These are phyloP conservation scores for Steccherinum ochraceum DNA, from an alignment of 768 basidiomycete genomes.

Conservation along the genomic window DNA sequence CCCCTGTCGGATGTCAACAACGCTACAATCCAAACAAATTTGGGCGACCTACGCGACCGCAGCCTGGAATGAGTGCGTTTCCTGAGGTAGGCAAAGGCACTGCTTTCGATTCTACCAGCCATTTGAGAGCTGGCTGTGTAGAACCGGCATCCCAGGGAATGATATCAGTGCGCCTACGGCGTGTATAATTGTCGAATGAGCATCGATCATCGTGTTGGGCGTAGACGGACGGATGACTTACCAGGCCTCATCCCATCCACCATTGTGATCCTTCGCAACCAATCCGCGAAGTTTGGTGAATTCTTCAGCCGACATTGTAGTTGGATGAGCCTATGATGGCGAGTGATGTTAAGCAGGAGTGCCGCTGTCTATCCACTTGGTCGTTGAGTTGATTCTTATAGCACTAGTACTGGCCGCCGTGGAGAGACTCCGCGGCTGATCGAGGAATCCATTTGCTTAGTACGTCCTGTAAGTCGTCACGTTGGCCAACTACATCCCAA, in stretches of 20 bases:
- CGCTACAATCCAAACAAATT: background rate
- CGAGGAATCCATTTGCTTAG: too few relatives aligned
- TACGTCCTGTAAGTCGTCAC: too few relatives aligned
- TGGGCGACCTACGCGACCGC: constrained; percentile 38
- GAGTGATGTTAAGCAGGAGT: too few relatives aligned
- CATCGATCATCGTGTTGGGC: background rate
- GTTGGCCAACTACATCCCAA: too few relatives aligned
- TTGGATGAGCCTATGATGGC: too few relatives aligned
- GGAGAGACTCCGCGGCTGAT: too few relatives aligned
- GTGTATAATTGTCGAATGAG: background rate
- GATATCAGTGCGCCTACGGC: constrained; percentile 35
- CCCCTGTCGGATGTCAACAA: constrained; percentile 36
- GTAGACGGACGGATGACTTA: constrained; percentile 1
- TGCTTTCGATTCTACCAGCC: constrained; percentile 40
- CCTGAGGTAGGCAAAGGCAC: constrained; percentile 37
- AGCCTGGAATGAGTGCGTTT: constrained; percentile 49
- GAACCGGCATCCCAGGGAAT: constrained; percentile 63
- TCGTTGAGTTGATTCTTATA: too few relatives aligned
- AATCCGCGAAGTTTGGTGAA: too few relatives aligned
- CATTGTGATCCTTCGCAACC: constrained; percentile 2
- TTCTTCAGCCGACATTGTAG: too few relatives aligned
- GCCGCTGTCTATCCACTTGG: too few relatives aligned
- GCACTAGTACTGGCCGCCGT: too few relatives aligned
- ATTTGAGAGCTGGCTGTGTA: constrained; percentile 48
- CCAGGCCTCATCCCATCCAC: constrained; percentile 16